Percentiles rank a stretch among this genome's conserved stretches.
These are phyloP conservation scores for Gossypium longicalyx DNA, from an alignment of 345 rosid genomes.

Conservation along the genomic window DNA sequence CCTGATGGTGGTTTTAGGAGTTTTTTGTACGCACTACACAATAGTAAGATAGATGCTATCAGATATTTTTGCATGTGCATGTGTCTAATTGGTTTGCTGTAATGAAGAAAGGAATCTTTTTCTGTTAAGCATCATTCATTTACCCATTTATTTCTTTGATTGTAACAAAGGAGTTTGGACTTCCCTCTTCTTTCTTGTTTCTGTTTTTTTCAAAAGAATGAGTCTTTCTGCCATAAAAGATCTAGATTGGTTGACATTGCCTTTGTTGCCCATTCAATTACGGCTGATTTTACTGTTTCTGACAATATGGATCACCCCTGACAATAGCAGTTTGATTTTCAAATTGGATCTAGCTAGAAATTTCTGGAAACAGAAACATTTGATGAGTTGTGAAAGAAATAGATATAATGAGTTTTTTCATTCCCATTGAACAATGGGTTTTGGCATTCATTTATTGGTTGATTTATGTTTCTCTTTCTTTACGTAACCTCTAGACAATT, in stretches of 20 bases:
- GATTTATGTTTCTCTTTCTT: not conserved
- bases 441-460: not conserved
- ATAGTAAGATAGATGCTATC: not conserved
- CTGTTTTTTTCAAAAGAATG: not conserved
- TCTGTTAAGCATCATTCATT: not conserved
- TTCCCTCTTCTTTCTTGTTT: not conserved
- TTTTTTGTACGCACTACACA: not conserved
- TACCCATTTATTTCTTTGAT: not conserved
- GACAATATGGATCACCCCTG: not conserved
- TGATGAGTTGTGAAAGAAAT: not conserved
- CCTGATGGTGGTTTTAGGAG: not conserved
- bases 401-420: not conserved
- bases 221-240: not conserved
- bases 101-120: slow-evolving; percentile 1
- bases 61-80: not conserved
- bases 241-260: not conserved
- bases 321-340: not conserved
- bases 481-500: not conserved
- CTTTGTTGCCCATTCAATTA: not conserved
- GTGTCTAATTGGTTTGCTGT: not conserved
- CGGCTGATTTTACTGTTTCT: not conserved
- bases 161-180: not conserved
- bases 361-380: not conserved
- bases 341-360: not conserved
- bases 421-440: not conserved